Evolutionary conservation across 768 basidiomycete genomes (phyloP), one percentile per base, ranked within the genome.

Genomic region (Amanita fuliginea): DNA sequence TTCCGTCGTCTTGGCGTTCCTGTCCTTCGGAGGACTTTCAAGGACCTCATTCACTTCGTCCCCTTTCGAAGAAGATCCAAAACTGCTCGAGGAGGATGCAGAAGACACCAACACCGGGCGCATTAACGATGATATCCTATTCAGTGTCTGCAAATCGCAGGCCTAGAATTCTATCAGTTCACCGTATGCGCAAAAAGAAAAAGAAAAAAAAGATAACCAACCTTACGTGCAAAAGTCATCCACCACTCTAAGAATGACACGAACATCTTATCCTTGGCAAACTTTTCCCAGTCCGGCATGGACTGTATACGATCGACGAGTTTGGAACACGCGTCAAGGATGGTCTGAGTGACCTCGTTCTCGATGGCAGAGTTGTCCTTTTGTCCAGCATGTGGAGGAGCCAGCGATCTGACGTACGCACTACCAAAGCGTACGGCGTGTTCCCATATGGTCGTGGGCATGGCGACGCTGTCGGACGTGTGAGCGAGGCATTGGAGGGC

Each of bases 171-270:
- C 37, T 16, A 33, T 49, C 24, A 34, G 30, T 39, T 32, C n/a
- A 26, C 26, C 19, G 36, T 33, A 11, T 11, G 3, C 47, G 28
- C 26, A 43, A 36, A 4, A 47, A 19, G 36, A 42, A 43, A 9
- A 0, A 42, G 4, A 19, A 34, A 42, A 43, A 9, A 0, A 42
- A 2, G 26, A 26, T 18, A 6, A 32, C 62, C 71, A 50, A 83
- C 87, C 67, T 71, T 71, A 57, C 76, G 77, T 0, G 86, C 84
- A 54, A 87, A 76, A 16, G 64, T 67, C 55, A 78, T 72, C 80
- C 87, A 87, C 47, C 76, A 78, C 54, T 89, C 84, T 59, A 85
- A 87, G 60, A 84, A 76, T 6, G 68, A 67, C 11, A 77, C 53
- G 56, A 84, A 90, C 0, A 72, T 68, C 42, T 64, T 70, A 2